Base-by-base conservation (phyloP, 352 stramenopile genomes). In the Pythium angustatum region DNA sequence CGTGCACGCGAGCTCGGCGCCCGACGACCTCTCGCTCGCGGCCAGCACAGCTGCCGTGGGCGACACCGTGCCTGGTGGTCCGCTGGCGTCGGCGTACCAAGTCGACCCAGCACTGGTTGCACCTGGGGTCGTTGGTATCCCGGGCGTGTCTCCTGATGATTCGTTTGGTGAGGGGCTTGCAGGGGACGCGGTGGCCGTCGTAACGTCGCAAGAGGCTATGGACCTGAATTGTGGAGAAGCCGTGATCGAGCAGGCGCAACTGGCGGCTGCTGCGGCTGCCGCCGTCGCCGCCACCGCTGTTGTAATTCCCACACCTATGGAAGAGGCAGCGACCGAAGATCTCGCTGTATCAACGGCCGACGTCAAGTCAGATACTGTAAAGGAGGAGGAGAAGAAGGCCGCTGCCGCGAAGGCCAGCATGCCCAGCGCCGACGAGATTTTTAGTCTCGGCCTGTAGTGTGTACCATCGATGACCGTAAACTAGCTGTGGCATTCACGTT, bases 361-460 rank as follows among this genome's bases (percentile, higher is more conserved):
- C 19, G 21, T 44, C 21, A 59, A 55, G 36, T 21, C 22, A 26
- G 41, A 62, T 7, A 45, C 57, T 2, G 44, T 47, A 12, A 66
- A 71, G 21, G 34, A 44, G 0, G 47, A 55, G 3, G 33, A 55
- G 3, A 52, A 58, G n/a, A 50, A 66, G 33, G 49, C 26, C n/a
- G 54, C 12, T 51, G 56, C n/a, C n/a, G n/a, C 6, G 48, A 62
- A 53, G 21, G 47, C 47, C 11, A 51, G 50, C 1, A 48, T 75
- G 26, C 52, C 67, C 10, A 73, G 49, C 8, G 81, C 89, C 34
- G 83, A 92, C 52, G 85, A 92, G 69, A 92, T 94, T 51, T 94
- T 94, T 59, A 90, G 83, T 41, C 72, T 94, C 40, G 83, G 81
- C 0, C 65, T 94, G 65, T 94, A 65, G n/a, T 30, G 27, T 19